These are phyloP conservation scores for Venturia pyrina DNA, from an alignment of 2,329 filamentous ascomycete species.

Conservation along the genomic window DNA sequence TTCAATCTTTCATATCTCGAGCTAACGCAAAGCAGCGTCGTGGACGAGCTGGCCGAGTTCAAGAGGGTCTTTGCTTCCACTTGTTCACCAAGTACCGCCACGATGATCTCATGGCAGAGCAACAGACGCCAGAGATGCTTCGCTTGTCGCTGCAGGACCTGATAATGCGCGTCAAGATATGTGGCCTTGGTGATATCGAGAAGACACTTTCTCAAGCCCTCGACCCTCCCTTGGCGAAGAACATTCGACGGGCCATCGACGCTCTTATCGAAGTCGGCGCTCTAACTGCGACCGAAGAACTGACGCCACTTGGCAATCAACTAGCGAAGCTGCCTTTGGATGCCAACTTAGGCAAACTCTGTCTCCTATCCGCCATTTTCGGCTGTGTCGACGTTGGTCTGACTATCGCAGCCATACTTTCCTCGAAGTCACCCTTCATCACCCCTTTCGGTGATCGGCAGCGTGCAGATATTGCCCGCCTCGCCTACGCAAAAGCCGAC, in stretches of 20 bases:
- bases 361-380: conserved; percentile 77
- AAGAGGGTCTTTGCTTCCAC: conserved; percentile 91
- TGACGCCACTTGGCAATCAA: conserved; percentile 79
- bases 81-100: conserved; percentile 86
- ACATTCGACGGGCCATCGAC: conserved; percentile 86
- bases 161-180: conserved; percentile 93
- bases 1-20: conserved; percentile 90
- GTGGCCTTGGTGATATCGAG: conserved; percentile 88
- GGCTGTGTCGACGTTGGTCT: conserved; percentile 85
- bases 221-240: conserved; percentile 82
- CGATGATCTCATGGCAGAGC: conserved; percentile 72
- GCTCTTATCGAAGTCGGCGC: conserved; percentile 89
- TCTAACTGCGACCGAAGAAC: conserved; percentile 66
- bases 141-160: conserved; percentile 88
- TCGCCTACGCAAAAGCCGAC: conserved; percentile 72
- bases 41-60: conserved; percentile 88
- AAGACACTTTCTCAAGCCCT: conserved; percentile 79
- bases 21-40: conserved; percentile 94
- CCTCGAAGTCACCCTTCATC: conserved; percentile 88
- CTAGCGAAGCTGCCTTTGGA: conserved; percentile 84
- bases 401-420: conserved; percentile 85
- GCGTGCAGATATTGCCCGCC: conserved; percentile 70
- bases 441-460: conserved; percentile 74
- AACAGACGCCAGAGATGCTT: conserved; percentile 95
- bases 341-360: conserved; percentile 88